Percentiles rank a stretch among this genome's conserved stretches.
Evolutionary conservation across 2,329 filamentous ascomycete species (phyloP).

Genomic region (Colletotrichum sp.): DNA sequence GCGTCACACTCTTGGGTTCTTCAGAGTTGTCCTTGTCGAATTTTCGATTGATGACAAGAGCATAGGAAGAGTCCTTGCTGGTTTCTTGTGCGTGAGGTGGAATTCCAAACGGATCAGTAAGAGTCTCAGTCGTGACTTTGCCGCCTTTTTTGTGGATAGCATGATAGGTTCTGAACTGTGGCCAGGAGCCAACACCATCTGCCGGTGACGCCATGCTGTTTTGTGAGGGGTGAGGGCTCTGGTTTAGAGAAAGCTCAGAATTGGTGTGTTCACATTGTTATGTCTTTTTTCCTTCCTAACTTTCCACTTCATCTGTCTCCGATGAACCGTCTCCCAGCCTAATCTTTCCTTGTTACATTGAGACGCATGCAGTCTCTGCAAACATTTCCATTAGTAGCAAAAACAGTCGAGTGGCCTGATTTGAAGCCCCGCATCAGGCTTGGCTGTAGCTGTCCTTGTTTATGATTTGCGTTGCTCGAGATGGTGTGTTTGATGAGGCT

Average conservation of each 20-base stretch:
- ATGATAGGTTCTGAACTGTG: constrained; percentile 30
- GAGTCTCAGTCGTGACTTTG: constrained; percentile 17
- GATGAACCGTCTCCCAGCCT: no score
- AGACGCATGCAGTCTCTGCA: no score
- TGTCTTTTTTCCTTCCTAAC: no score
- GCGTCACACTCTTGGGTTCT: constrained; percentile 21
- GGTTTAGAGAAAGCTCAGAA: neutral
- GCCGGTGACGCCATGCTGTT: neutral
- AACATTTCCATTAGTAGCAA: no score
- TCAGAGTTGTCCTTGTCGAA: neutral
- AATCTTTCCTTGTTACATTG: no score
- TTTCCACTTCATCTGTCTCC: no score
- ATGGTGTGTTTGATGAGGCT: no score
- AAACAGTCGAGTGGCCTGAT: no score
- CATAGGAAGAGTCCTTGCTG: constrained; percentile 25
- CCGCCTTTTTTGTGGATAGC: constrained; percentile 19
- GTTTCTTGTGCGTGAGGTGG: neutral
- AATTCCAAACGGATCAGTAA: constrained; percentile 26
- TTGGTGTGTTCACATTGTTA: no score
- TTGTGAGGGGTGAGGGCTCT: neutral
- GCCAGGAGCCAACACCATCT: constrained; percentile 21
- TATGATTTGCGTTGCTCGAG: no score
- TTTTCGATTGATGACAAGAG: constrained; percentile 27
- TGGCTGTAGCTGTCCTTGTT: no score
- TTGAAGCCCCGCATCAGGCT: no score